Base-by-base conservation (phyloP, 208 protist genomes). In the Trypanosoma cruzi region DNA sequence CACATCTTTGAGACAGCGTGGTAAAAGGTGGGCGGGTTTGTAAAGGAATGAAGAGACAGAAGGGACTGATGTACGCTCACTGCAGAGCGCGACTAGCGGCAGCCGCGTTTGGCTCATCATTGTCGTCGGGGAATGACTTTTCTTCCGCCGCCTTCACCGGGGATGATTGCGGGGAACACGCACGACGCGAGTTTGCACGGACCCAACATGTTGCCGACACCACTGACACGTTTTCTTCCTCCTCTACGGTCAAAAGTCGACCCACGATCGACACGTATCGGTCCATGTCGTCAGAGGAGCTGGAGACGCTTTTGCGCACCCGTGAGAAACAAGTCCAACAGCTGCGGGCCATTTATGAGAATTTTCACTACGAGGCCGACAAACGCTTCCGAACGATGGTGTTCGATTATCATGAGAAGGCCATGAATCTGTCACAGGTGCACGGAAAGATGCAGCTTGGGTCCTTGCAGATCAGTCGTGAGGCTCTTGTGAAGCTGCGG, bases 351-450 rank as follows among this genome's bases (percentile, higher is more conserved):
- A 80, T 96, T 37, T 96, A 96, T 75, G 84, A 92, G 63, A 81
- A 71, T 46, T 94, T 96, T 50, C 90, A 96, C 75, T 96, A 96
- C 70, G 86, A 96, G 8, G 84, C 74, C 1, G 90, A 96, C 61
- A 89, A 88, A 54, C 68, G 81, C 63, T 89, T 90, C 46, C 79
- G 90, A 24, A 88, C 84, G 56, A 94, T 90, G 80, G 77, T 94
- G 55, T 84, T 96, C 59, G 90, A 96, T 67, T 96, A 96, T 71
- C 90, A 96, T 64, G 90, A 96, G 67, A 96, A 94, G 81, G 84
- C 90, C 11, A 57, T 90, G 48, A 80, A 93, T 68, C 80, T 96
- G n/a, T 92, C 86, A 40, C 85, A 96, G 80, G 88, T 96, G 48
- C 90, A 96, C 62, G 88, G 88, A 0, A 76, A 84, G 59, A 96